phyloP scores from a whole-genome alignment of 192 early-diverging fungal genomes.

The Gorgonomyces haynaldii region DNA sequence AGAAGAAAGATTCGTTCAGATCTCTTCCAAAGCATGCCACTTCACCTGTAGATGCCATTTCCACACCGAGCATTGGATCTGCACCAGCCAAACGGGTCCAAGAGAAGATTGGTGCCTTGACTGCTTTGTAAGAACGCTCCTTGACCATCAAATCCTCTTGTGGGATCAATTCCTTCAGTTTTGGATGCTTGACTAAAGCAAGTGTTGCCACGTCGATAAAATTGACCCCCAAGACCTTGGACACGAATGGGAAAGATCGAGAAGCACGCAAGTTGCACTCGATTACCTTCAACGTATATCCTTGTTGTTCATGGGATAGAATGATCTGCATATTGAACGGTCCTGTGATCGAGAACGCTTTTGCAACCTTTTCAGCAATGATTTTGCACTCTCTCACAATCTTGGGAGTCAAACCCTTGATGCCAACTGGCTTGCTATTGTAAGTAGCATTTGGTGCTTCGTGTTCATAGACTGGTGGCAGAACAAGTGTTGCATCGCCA shows the following conservation, averaged over 20 bases:
- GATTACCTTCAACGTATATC: slow-evolving; percentile 76
- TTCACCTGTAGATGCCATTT: slow-evolving; percentile 98
- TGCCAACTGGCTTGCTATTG: slow-evolving; percentile 14
- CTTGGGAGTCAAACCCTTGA: slow-evolving; percentile 30
- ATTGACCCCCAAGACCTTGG: slow-evolving; percentile 82
- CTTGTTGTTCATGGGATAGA: slow-evolving; percentile 18
- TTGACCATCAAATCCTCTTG: slow-evolving; percentile 30
- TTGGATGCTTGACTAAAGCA: slow-evolving; percentile 60
- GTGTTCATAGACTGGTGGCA: slow-evolving; percentile 53
- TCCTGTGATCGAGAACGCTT: slow-evolving; percentile 88
- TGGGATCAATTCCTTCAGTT: slow-evolving; percentile 38
- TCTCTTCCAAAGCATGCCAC: slow-evolving; percentile 93
- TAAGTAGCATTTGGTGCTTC: slow-evolving; percentile 17
- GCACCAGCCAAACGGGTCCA: slow-evolving; percentile 93
- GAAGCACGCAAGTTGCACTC: slow-evolving; percentile 98
- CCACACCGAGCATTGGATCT: slow-evolving; percentile 92
- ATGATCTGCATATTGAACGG: slow-evolving; percentile 99
- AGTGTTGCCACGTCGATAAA: slow-evolving; percentile 87
- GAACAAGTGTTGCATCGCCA: slow-evolving; percentile 87
- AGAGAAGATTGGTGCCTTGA: slow-evolving; percentile 93
- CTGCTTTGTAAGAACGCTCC: slow-evolving; percentile 54
- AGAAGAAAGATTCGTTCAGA: slow-evolving; percentile 76
- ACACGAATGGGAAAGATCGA: slow-evolving; percentile 95
- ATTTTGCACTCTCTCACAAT: slow-evolving; percentile 46
- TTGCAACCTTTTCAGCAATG: slow-evolving; percentile 77